phyloP scores from a whole-genome alignment of 257 asterid species.

The Solanum piurae region DNA sequence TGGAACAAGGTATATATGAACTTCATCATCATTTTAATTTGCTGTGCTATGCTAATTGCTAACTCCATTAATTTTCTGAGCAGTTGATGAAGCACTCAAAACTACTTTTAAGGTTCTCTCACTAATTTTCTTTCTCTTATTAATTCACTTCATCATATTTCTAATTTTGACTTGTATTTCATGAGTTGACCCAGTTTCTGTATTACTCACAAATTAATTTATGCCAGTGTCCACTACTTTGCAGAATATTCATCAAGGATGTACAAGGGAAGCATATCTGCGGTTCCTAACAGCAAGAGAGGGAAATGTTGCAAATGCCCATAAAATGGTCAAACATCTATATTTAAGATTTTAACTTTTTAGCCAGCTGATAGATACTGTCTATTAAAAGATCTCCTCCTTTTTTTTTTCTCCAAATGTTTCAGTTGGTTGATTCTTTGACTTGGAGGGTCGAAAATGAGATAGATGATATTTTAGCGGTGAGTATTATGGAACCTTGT shows the following conservation, averaged over 20 bases:
- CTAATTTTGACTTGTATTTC: not conserved
- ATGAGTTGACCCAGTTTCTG: not conserved
- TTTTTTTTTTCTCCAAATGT: not conserved
- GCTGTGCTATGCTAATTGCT: not conserved
- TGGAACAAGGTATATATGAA: constrained; percentile 37
- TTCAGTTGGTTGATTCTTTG: constrained; percentile 55
- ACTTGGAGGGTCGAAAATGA: constrained; percentile 61
- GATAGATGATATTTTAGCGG: constrained; percentile 57
- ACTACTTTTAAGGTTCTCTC: constrained; percentile 45
- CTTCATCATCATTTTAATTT: not conserved
- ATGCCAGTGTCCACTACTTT: not conserved
- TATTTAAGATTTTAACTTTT: not conserved
- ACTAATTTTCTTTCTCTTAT: not conserved
- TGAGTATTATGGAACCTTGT: constrained; percentile 17
- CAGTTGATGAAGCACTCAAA: constrained; percentile 53
- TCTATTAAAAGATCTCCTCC: no score
- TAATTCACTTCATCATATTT: not conserved
- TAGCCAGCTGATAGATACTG: not conserved
- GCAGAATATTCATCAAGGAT: constrained; percentile 65
- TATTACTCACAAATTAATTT: no score
- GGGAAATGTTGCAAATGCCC: constrained; percentile 53
- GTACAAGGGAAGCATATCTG: constrained; percentile 43
- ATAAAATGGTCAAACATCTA: constrained; percentile 45
- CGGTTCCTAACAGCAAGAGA: constrained; percentile 68
- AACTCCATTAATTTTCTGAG: not conserved